These are phyloP conservation scores for Mallotus repandus DNA, from an alignment of 441 rosid species.

Conservation along the genomic window DNA sequence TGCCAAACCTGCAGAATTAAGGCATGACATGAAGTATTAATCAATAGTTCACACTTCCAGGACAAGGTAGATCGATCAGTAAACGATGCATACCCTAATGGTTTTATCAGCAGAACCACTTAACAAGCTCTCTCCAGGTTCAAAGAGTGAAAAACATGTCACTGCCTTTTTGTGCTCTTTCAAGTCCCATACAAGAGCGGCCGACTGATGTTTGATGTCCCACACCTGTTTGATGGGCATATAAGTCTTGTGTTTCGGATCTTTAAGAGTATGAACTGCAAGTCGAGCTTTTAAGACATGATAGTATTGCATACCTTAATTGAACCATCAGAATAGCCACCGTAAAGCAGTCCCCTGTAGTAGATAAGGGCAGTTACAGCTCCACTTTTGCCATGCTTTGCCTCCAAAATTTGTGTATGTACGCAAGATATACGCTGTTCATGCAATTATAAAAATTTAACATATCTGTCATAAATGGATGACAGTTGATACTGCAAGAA, in stretches of 20 bases:
- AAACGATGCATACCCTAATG: constrained; percentile 46
- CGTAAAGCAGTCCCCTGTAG: constrained; percentile 77
- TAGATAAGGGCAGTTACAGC: constrained; percentile 84
- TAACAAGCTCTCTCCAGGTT: constrained; percentile 72
- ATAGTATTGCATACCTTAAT: constrained; percentile 48
- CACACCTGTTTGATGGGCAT: constrained; percentile 48
- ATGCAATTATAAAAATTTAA: constrained; percentile 21
- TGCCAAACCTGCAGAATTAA: constrained; percentile 64
- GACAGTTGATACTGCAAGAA: too few species aligned
- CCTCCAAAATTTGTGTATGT: constrained; percentile 87
- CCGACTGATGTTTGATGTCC: constrained; percentile 60
- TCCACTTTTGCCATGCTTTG: constrained; percentile 55
- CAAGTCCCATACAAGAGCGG: constrained; percentile 59
- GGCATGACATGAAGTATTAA: not conserved
- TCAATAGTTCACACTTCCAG: not conserved
- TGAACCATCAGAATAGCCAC: constrained; percentile 91
- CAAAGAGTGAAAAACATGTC: constrained; percentile 74
- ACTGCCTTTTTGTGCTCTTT: constrained; percentile 81
- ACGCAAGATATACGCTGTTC: constrained; percentile 92
- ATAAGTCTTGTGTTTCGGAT: not conserved
- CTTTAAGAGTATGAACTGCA: not conserved
- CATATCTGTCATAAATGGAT: not conserved
- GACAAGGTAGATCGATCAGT: not conserved
- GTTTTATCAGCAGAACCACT: constrained; percentile 91
- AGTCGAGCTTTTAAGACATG: not conserved